Evolutionary conservation across 441 rosid species (phyloP).

Genomic region (Sinapis alba): DNA sequence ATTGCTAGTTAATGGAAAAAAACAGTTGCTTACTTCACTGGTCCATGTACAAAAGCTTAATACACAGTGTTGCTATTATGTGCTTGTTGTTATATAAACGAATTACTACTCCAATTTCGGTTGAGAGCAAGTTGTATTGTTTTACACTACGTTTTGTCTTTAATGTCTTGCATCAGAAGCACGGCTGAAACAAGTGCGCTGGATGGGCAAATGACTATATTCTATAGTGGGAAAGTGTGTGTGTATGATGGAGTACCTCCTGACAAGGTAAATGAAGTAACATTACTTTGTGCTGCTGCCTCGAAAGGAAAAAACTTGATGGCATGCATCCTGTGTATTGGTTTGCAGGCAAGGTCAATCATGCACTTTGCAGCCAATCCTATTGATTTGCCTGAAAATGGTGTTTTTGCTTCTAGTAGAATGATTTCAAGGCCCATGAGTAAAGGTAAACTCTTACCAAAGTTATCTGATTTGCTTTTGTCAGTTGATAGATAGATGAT

Average conservation of each 20-base stretch:
- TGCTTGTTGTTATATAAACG: background rate
- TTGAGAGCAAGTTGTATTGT: too few species aligned
- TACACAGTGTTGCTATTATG: background rate
- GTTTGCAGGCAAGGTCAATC: conserved; percentile 81
- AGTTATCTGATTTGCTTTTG: background rate
- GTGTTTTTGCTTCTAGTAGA: conserved; percentile 45
- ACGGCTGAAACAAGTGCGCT: conserved; percentile 42
- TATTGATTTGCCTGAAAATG: conserved; percentile 53
- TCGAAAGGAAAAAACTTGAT: conserved; percentile 31
- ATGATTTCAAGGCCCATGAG: conserved; percentile 47
- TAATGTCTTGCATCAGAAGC: conserved; percentile 47
- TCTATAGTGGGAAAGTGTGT: conserved; percentile 85
- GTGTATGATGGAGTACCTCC: conserved; percentile 82
- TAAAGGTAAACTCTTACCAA: conserved; percentile 53
- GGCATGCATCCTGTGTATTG: conserved; percentile 44
- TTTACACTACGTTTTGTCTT: conserved; percentile 22
- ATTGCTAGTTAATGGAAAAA: background rate
- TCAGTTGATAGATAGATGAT: conserved; percentile 4
- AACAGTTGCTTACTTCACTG: background rate
- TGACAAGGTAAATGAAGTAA: conserved; percentile 78
- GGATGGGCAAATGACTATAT: conserved; percentile 77
- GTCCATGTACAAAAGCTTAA: background rate
- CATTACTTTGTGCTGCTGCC: too few species aligned
- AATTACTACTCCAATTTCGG: background rate
- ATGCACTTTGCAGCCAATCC: conserved; percentile 89